Evolutionary conservation across 148 eudicot species (phyloP), one percentile per base, ranked within the genome.

Genomic region (Chenopodium album): DNA sequence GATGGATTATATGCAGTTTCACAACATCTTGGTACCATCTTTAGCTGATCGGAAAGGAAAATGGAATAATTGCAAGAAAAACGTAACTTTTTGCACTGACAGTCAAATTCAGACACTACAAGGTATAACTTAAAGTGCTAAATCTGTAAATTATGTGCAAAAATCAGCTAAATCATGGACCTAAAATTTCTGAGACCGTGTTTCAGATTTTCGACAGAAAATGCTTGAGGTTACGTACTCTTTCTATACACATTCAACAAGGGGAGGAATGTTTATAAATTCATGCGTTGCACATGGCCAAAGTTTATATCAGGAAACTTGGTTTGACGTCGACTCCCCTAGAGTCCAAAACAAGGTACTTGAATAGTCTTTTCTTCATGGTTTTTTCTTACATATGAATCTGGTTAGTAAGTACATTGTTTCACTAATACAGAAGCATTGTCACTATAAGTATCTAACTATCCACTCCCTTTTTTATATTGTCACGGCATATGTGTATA

Each of bases 211-310:
- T 80, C 89, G 99, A 80, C 79, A 44, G 22, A 85, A 90, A 47
- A 97, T 97, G 98, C 86, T 97, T 14, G 44, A 69, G 37, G 98
- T 91, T 56, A 70, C 92, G 85, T 76, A 78, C 76, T 76, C 79
- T 68, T 97, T 91, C 89, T 86, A 79, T 32, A 26, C 48, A 19
- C 59, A 85, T 74, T 94, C 99, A 67, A 76, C 80, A 74, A 85
- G 82, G 56, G 98, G 94, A 79, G 99, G 99, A 69, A 82, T 94
- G 90, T 97, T 82, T 70, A 91, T 97, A 85, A 92, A 97, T 78
- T 97, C 99, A 9, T 97, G 99, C 88, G 91, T 97, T 75, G 92
- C 97, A 47, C 99, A 97, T 87, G 92, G 99, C 90, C 98, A 97
- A 81, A 97, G 94, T 77, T 98, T 94, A 87, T 78, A 84, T 23